These are phyloP conservation scores for Nephelium lappaceum DNA, from an alignment of 345 rosid species.

Conservation along the genomic window DNA sequence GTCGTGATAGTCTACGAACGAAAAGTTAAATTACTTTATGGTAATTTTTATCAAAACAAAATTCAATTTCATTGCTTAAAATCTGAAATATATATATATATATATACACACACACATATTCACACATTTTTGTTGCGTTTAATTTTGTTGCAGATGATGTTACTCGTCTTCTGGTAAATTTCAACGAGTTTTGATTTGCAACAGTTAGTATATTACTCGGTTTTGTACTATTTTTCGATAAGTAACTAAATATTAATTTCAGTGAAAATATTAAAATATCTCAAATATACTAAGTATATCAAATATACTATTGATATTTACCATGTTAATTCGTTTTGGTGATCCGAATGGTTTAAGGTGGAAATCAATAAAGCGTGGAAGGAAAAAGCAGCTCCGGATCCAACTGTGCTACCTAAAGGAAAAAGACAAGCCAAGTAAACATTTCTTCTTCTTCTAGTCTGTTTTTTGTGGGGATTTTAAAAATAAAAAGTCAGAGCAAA, in stretches of 20 bases:
- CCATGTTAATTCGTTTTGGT: neutral
- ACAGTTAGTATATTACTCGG: too few relatives aligned
- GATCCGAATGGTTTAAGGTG: conserved; percentile 40
- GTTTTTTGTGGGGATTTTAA: neutral
- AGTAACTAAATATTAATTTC: neutral
- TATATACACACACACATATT: neutral
- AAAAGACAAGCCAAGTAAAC: conserved; percentile 69
- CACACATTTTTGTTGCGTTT: neutral
- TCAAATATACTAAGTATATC: too few relatives aligned
- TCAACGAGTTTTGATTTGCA: neutral
- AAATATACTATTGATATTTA: too few relatives aligned
- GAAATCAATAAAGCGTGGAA: conserved; percentile 87
- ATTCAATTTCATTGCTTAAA: neutral
- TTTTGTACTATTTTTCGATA: neutral
- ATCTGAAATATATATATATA: neutral
- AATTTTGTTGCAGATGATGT: conserved; percentile 65
- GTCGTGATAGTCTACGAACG: conserved; percentile 91
- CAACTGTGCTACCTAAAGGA: conserved; percentile 72
- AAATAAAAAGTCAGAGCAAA: too few relatives aligned
- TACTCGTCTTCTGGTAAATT: conserved; percentile 73
- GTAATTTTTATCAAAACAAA: conserved; percentile 31
- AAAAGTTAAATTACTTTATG: conserved; percentile 85
- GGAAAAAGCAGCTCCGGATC: conserved; percentile 55
- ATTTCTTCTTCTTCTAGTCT: conserved; percentile 15
- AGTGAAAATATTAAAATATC: too few relatives aligned